phyloP scores from a whole-genome alignment of 2,329 filamentous ascomycete genomes.

The Periconia sp. region DNA sequence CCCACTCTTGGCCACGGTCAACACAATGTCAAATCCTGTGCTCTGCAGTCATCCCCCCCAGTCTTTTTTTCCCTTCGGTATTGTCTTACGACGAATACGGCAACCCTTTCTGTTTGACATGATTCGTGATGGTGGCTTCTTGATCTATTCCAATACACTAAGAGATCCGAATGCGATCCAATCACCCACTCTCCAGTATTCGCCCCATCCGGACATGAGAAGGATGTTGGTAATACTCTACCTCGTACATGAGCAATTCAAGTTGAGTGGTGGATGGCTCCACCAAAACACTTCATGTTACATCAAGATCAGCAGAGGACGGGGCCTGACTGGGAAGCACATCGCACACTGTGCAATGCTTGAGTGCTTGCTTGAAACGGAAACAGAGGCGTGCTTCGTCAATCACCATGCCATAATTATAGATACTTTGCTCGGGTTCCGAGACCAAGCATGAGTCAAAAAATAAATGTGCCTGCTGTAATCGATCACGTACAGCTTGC shows the following conservation, averaged over 20 bases:
- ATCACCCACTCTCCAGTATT: neutral
- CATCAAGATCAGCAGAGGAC: neutral
- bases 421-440: no score
- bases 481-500: no score
- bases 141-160: neutral
- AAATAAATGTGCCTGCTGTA: no score
- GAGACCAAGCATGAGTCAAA: no score
- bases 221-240: neutral
- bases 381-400: neutral
- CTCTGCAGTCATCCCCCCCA: neutral
- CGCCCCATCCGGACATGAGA: neutral
- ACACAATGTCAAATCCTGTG: neutral
- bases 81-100: neutral
- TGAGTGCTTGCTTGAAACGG: neutral
- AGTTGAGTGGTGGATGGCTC: no score
- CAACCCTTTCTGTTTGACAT: neutral
- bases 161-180: neutral
- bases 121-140: neutral
- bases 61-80: no score
- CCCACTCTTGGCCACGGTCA: neutral
- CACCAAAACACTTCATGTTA: neutral
- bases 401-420: no score
- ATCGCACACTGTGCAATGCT: neutral
- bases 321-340: neutral
- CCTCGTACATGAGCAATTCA: neutral